phyloP scores from a whole-genome alignment of 1,284 basidiomycete genomes.

The Heterobasidion annosum region DNA sequence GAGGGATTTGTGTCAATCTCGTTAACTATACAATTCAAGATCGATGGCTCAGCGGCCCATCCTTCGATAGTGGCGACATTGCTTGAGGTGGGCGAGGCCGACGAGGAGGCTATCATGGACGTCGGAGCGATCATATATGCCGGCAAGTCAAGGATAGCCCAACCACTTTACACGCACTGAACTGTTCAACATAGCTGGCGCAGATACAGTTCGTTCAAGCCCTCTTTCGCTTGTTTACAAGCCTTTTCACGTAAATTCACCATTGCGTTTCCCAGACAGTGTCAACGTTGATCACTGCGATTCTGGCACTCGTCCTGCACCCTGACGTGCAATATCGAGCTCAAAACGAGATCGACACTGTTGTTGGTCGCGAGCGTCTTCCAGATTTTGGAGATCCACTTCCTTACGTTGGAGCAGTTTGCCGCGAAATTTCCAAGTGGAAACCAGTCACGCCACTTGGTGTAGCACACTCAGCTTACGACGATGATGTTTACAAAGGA shows the following conservation, averaged over 20 bases:
- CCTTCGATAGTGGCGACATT: not conserved
- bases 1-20: not conserved
- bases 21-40: not conserved
- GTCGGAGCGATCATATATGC: not conserved
- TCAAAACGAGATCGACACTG: constrained; percentile 16
- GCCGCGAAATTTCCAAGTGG: constrained; percentile 18
- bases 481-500: constrained; percentile 15
- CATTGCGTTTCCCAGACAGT: not conserved
- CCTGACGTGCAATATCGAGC: constrained; percentile 17
- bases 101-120: not conserved
- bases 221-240: not conserved
- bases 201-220: not conserved
- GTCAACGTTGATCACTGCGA: not conserved
- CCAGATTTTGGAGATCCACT: constrained; percentile 13
- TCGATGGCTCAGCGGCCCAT: not conserved
- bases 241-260: not conserved
- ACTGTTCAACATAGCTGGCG: not conserved
- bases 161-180: not conserved
- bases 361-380: constrained; percentile 14
- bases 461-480: constrained; percentile 5
- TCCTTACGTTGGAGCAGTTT: constrained; percentile 10
- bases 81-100: not conserved
- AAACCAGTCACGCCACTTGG: not conserved
- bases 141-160: not conserved
- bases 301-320: constrained; percentile 13